These are phyloP conservation scores for Aspergillus nomiae DNA, from an alignment of 2,329 filamentous ascomycete genomes.

Conservation along the genomic window DNA sequence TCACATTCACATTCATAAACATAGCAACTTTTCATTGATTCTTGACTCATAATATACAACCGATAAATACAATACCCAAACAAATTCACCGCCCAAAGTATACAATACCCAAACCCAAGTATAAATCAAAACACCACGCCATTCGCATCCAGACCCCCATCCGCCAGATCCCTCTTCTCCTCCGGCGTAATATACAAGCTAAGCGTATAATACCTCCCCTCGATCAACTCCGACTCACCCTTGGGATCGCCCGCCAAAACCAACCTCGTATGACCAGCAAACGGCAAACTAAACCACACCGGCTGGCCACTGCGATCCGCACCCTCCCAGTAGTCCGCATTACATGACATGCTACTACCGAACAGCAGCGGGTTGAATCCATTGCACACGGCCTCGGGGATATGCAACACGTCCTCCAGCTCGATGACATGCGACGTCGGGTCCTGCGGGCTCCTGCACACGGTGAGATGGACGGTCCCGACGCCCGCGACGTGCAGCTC, in stretches of 20 bases:
- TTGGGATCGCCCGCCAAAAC: slow-evolving; percentile 14
- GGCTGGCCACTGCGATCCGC: slow-evolving; percentile 15
- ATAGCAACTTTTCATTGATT: neutral
- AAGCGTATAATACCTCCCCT: slow-evolving; percentile 24
- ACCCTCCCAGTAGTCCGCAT: slow-evolving; percentile 23
- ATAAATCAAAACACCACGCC: neutral
- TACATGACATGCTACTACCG: slow-evolving; percentile 28
- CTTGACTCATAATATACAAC: neutral
- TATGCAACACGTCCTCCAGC: slow-evolving; percentile 37
- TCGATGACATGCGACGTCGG: slow-evolving; percentile 25
- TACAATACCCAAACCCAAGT: neutral
- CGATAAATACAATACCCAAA: neutral
- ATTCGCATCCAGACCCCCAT: neutral
- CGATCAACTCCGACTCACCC: slow-evolving; percentile 26
- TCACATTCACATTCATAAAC: too few species aligned
- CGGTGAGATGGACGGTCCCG: slow-evolving; percentile 34
- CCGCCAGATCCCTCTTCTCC: slow-evolving; percentile 13
- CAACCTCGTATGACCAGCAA: slow-evolving; percentile 22
- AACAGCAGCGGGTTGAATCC: slow-evolving; percentile 28
- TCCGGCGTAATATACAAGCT: slow-evolving; percentile 26
- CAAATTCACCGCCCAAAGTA: neutral
- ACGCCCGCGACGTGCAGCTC: slow-evolving; percentile 33
- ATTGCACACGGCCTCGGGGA: slow-evolving; percentile 38
- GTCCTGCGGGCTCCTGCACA: slow-evolving; percentile 23
- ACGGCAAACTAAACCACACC: slow-evolving; percentile 23